Evolutionary conservation across 2,329 filamentous ascomycete genomes (phyloP), one percentile per base, ranked within the genome.

Genomic region (Cucurbitaria berberidis): DNA sequence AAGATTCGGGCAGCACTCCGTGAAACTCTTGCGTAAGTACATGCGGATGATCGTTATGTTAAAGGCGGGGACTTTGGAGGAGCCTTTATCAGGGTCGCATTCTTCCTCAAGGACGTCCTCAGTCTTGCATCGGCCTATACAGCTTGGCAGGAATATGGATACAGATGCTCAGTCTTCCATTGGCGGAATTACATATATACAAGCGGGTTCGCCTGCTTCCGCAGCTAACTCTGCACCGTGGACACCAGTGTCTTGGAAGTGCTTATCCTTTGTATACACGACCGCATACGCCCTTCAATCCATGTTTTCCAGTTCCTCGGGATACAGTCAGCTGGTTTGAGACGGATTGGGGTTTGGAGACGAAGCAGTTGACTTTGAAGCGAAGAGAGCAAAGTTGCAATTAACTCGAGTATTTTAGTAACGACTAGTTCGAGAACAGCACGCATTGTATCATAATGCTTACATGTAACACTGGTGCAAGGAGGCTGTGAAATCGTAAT

Each of bases 11-110:
- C 11, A 27, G 35, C 29, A 34, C 1, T 57, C 52, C 8, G 47
- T 63, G 32, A 15, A 18, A 16, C 26, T 48, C 5, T 29, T 62
- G 19, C 18, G 13, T 3, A 24, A 49, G 3, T 57, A 55, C 30
- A 59, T 55, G 29, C 11, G 27, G 2, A 26, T 19, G 26, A 8
- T 26, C 5, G 24, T 24, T 42, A 30, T 19, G 24, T 10, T 24
- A 1, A 16, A 9, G 11, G 24, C 9, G 19, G 39, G 8, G 3
- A 27, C 13, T 3, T 16, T 27, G 21, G 39, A 26, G 24, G 18
- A n/a, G 39, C 16, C 10, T 27, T 24, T 5, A 19, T 13, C 6
- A 10, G 38, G 26, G 3, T n/a, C 38, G 6, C 38, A 24, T 3
- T 3, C 15, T 36, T 18, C 34, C 18, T 34, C 30, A 6, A 34